phyloP scores from a whole-genome alignment of 495 filamentous ascomycete genomes.

The Endocarpon pusillum region DNA sequence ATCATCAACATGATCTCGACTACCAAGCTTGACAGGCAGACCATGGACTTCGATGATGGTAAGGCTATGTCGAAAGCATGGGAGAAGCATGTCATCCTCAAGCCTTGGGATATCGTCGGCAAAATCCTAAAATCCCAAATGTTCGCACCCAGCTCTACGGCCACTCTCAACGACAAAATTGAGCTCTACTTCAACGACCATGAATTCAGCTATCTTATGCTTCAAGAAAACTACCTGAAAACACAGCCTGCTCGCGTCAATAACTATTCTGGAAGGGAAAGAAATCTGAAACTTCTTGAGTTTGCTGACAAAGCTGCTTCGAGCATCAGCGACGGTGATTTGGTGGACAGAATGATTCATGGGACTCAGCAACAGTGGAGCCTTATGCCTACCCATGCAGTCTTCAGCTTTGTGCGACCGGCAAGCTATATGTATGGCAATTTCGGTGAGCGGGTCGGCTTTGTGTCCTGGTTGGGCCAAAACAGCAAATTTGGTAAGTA shows the following conservation, averaged over 20 bases:
- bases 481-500: conserved; percentile 66
- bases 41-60: conserved; percentile 64
- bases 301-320: conserved; percentile 72
- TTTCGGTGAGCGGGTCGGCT: conserved; percentile 41
- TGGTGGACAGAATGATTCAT: conserved; percentile 96
- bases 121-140: conserved; percentile 81
- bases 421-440: conserved; percentile 79
- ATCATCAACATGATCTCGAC: conserved; percentile 98
- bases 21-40: conserved; percentile 65
- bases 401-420: conserved; percentile 86
- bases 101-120: conserved; percentile 92
- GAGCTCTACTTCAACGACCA: conserved; percentile 99
- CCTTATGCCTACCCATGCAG: conserved; percentile 92
- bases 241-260: conserved; percentile 52
- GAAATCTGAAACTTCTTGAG: conserved; percentile 64
- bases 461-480: conserved; percentile 85
- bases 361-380: conserved; percentile 96
- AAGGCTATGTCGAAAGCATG: conserved; percentile 91
- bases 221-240: conserved; percentile 92
- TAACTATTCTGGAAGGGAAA: conserved; percentile 41
- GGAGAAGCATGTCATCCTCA: conserved; percentile 93
- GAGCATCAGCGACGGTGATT: conserved; percentile 91
- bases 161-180: conserved; percentile 88
- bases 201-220: conserved; percentile 90
- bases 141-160: conserved; percentile 63